phyloP scores from a whole-genome alignment of 208 protist species.

The Leishmania amazonensis region DNA sequence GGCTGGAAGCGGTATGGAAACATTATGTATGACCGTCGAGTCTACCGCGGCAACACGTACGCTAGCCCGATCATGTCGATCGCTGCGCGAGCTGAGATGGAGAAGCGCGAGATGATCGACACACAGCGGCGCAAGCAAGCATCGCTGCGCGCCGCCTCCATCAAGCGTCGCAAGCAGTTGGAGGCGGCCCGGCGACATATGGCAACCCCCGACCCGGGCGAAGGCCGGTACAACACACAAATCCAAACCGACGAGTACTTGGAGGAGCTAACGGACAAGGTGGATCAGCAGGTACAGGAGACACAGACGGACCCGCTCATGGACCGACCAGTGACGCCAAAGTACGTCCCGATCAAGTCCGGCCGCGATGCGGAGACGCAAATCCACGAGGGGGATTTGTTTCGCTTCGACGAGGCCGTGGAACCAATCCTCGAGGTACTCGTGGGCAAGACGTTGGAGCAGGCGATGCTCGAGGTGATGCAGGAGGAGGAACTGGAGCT shows the following conservation, averaged over 20 bases:
- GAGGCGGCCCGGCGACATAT: conserved; percentile 56
- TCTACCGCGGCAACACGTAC: conserved; percentile 96
- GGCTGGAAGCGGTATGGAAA: conserved; percentile 83
- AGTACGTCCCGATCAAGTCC: conserved; percentile 94
- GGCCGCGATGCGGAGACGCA: conserved; percentile 96
- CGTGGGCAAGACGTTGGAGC: conserved; percentile 97
- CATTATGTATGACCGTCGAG: conserved; percentile 96
- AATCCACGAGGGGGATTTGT: conserved; percentile 96
- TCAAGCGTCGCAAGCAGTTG: conserved; percentile 71
- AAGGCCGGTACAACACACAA: conserved; percentile 90
- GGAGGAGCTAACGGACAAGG: conserved; percentile 94
- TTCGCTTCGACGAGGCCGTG: conserved; percentile 98
- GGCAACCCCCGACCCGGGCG: conserved; percentile 87
- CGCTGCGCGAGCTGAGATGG: conserved; percentile 66
- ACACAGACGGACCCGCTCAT: conserved; percentile 97
- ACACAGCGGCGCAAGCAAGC: conserved; percentile 67
- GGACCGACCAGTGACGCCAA: conserved; percentile 94
- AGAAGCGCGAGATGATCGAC: conserved; percentile 66
- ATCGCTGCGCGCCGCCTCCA: conserved; percentile 56
- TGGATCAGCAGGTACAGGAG: conserved; percentile 81
- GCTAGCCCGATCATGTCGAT: conserved; percentile 86
- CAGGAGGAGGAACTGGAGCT: conserved; percentile 97
- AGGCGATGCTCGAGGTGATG: conserved; percentile 97
- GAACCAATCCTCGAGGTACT: conserved; percentile 97
- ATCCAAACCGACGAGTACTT: conserved; percentile 97